Evolutionary conservation across 148 eudicot species (phyloP).

Genomic region (Chenopodium suecicum): DNA sequence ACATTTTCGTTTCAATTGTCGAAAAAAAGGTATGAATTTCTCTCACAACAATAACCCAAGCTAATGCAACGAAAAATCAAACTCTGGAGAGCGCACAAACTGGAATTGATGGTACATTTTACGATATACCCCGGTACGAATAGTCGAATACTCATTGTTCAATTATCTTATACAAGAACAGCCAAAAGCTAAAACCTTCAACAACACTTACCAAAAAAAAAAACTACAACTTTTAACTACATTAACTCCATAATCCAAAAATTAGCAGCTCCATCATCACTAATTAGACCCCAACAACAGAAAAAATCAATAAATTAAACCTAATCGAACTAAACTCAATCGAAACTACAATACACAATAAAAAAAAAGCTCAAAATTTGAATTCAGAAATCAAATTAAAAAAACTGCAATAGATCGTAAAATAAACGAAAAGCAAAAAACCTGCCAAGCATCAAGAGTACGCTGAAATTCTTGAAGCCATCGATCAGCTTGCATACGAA

Average conservation of each 20-base stretch:
- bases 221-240: background rate
- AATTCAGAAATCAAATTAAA: background rate
- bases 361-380: conserved; percentile 2
- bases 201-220: background rate
- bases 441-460: conserved; percentile 99
- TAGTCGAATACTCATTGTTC: background rate
- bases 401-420: background rate
- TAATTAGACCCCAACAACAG: background rate
- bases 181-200: background rate
- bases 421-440: conserved; percentile 11
- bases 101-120: background rate
- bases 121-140: background rate
- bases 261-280: background rate
- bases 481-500: conserved; percentile 95
- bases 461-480: conserved; percentile 96
- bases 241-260: background rate
- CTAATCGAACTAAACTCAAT: background rate
- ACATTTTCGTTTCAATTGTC: too few relatives aligned
- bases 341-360: background rate
- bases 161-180: background rate
- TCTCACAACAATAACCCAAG: background rate
- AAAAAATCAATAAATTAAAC: background rate
- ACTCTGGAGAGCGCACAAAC: background rate
- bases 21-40: background rate
- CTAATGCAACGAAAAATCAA: background rate